phyloP scores from a whole-genome alignment of 1,284 basidiomycete species.

The Boletus calvinii region DNA sequence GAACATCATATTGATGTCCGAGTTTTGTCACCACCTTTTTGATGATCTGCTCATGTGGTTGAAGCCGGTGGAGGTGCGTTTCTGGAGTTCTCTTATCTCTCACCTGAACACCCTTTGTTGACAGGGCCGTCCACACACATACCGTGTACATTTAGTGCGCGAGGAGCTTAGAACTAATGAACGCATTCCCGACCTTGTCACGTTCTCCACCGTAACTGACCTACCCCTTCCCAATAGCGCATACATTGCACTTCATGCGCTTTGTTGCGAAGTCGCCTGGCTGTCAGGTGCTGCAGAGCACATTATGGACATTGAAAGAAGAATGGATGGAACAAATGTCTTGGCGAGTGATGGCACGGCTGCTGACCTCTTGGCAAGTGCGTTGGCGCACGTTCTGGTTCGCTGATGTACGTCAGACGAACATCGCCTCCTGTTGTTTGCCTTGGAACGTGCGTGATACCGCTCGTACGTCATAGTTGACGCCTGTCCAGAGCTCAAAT shows the following conservation, averaged over 20 bases:
- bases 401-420: too few relatives aligned
- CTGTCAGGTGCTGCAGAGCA: background rate
- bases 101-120: too few relatives aligned
- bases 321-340: background rate
- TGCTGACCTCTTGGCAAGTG: background rate
- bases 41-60: background rate
- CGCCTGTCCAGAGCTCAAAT: background rate
- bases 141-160: background rate
- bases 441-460: too few relatives aligned
- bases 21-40: background rate
- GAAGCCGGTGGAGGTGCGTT: background rate
- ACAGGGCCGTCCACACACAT: background rate
- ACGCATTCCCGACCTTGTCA: background rate
- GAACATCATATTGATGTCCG: background rate
- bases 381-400: background rate
- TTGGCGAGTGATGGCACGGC: background rate
- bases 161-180: rapidly evolving
- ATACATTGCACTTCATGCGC: background rate
- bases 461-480: background rate
- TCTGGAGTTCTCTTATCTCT: background rate
- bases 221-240: background rate
- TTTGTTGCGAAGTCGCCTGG: background rate
- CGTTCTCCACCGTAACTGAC: background rate
- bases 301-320: background rate
- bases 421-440: too few relatives aligned